Conservation (phyloP, 495 filamentous ascomycete species). For the Pyrenula aspistea region DNA sequence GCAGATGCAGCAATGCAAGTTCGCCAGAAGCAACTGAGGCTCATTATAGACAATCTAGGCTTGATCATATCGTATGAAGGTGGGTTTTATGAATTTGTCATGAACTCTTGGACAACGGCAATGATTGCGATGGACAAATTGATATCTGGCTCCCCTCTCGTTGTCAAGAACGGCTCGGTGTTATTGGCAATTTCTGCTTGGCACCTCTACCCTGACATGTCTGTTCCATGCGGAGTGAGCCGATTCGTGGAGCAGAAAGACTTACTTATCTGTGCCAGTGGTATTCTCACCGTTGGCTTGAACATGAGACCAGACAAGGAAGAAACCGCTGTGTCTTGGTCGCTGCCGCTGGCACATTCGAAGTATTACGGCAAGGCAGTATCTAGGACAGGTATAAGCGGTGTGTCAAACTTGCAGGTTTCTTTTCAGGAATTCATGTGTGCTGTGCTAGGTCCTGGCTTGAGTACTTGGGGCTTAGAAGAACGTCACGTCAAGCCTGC, state of each 20-base stretch:
- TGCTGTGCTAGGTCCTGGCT: constrained; percentile 1
- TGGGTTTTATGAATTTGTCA: constrained; percentile 15
- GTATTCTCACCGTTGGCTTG: constrained; percentile 11
- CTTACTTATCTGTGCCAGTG: constrained; percentile 5
- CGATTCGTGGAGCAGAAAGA: constrained; percentile 7
- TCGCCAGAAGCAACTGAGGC: constrained; percentile 11
- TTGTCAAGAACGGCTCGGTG: constrained; percentile 9
- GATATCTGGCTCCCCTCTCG: constrained; percentile 11
- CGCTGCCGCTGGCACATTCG: constrained; percentile 17
- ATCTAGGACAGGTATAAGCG: not conserved
- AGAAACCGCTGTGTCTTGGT: constrained; percentile 15
- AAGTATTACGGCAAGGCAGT: constrained; percentile 18
- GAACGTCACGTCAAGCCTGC: not conserved
- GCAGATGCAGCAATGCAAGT: constrained; percentile 12
- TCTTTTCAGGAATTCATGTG: constrained; percentile 1
- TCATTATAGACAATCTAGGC: constrained; percentile 6
- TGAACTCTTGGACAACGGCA: constrained; percentile 15
- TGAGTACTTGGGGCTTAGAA: not conserved
- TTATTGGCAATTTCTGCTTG: constrained; percentile 22
- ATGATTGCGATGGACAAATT: constrained; percentile 14
- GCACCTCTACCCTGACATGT: constrained; percentile 26
- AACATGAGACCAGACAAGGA: not conserved
- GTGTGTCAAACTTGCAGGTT: constrained; percentile 1
- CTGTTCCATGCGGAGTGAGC: not conserved
- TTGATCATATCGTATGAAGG: constrained; percentile 11